Evolutionary conservation across 768 basidiomycete genomes (phyloP).

Genomic region (Boletus reticuloceps): DNA sequence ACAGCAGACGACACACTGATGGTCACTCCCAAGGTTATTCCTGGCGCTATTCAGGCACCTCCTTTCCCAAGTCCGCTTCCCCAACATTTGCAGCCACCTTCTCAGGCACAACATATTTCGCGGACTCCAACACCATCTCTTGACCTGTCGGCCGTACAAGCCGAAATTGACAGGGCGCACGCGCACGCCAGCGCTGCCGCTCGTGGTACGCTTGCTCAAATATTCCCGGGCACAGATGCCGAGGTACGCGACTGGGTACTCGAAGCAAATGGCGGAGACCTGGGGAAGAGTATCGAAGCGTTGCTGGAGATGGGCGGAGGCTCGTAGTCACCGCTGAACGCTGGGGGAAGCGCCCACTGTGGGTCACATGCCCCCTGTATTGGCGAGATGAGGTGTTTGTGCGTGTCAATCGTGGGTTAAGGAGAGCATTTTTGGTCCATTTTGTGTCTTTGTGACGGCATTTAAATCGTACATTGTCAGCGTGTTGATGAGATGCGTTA

Average conservation of each 20-base stretch:
- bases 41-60: constrained; percentile 48
- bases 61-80: constrained; percentile 21
- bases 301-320: constrained; percentile 67
- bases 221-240: constrained; percentile 79
- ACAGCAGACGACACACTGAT: constrained; percentile 45
- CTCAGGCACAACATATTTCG: constrained; percentile 58
- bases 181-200: constrained; percentile 71
- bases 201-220: constrained; percentile 76
- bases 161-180: constrained; percentile 76
- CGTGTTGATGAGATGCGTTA: too few relatives aligned
- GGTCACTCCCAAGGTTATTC: constrained; percentile 23
- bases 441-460: too few relatives aligned
- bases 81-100: constrained; percentile 33
- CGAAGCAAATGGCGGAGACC: constrained; percentile 84
- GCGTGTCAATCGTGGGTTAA: neutral
- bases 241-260: constrained; percentile 89
- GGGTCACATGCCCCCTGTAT: neutral
- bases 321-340: constrained; percentile 5
- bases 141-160: constrained; percentile 68
- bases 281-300: constrained; percentile 87
- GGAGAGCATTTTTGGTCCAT: too few relatives aligned
- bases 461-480: too few relatives aligned
- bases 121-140: constrained; percentile 68
- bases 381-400: neutral
- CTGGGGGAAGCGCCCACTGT: neutral